phyloP scores from a whole-genome alignment of 202 grass and related monocot species.

The Brachypodium distachyon region DNA sequence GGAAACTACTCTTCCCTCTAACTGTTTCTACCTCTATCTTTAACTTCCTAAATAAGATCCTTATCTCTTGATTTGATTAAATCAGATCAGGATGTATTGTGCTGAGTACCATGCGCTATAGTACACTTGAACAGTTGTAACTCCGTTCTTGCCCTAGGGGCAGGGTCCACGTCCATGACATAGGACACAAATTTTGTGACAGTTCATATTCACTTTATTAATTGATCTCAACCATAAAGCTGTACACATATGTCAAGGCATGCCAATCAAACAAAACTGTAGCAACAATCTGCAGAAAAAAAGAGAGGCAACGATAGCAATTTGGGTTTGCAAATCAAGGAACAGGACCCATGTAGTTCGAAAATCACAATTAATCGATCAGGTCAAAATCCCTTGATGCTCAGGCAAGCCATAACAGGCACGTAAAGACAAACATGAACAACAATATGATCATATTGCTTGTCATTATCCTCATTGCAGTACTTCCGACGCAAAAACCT shows the following conservation, averaged over 20 bases:
- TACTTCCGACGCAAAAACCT: background rate
- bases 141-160: too few relatives aligned
- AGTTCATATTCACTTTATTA: background rate
- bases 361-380: background rate
- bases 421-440: background rate
- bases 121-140: too few relatives aligned
- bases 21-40: too few relatives aligned
- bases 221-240: background rate
- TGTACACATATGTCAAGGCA: background rate
- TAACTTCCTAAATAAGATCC: too few relatives aligned
- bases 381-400: background rate
- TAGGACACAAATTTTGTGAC: background rate
- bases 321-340: background rate
- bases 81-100: too few relatives aligned
- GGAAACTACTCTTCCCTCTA: too few relatives aligned
- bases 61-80: too few relatives aligned
- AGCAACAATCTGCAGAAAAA: too few relatives aligned
- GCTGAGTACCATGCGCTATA: too few relatives aligned
- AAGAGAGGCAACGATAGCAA: too few relatives aligned
- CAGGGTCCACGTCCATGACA: too few relatives aligned
- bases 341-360: background rate
- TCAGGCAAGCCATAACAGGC: background rate
- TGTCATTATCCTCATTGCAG: constrained; percentile 20
- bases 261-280: constrained; percentile 1
- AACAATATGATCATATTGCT: background rate